phyloP scores from a whole-genome alignment of 2,329 filamentous ascomycete genomes.

The Epichloe aotearoae region DNA sequence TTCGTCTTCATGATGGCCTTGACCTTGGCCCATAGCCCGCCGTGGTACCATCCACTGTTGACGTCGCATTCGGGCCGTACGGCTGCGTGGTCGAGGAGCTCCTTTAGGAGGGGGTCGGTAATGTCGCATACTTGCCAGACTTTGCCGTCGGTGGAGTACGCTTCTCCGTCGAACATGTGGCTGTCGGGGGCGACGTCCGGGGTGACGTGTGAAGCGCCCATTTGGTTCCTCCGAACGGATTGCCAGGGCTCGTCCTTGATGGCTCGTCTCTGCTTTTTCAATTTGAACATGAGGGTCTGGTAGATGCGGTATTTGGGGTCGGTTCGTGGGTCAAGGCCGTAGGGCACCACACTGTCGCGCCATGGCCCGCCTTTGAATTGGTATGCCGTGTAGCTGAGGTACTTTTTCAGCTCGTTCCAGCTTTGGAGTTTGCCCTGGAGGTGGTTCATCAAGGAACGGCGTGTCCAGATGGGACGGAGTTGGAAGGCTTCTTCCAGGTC shows the following conservation, averaged over 20 bases:
- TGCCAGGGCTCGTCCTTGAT: conserved; percentile 36
- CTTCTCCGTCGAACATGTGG: conserved; percentile 74
- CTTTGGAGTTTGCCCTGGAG: conserved; percentile 39
- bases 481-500: conserved; percentile 54
- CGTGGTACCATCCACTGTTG: conserved; percentile 72
- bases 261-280: conserved; percentile 39
- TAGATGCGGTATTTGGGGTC: conserved; percentile 68
- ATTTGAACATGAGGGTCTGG: conserved; percentile 79
- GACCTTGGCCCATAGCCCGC: conserved; percentile 69
- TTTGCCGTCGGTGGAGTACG: conserved; percentile 66
- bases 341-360: conserved; percentile 74
- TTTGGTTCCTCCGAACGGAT: conserved; percentile 27
- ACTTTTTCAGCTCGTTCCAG: conserved; percentile 53
- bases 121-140: conserved; percentile 94
- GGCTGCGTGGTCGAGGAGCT: conserved; percentile 50
- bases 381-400: conserved; percentile 75
- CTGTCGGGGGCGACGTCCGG: conserved; percentile 31
- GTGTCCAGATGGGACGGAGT: conserved; percentile 72
- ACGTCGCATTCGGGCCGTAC: conserved; percentile 46
- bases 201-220: conserved; percentile 26
- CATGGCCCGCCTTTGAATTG: conserved; percentile 88
- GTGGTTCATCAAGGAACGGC: conserved; percentile 65
- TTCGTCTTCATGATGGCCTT: conserved; percentile 84
- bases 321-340: conserved; percentile 72
- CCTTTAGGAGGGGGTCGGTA: conserved; percentile 59